Base-by-base conservation (phyloP, 2,329 filamentous ascomycete genomes). In the Eutypella sp. region DNA sequence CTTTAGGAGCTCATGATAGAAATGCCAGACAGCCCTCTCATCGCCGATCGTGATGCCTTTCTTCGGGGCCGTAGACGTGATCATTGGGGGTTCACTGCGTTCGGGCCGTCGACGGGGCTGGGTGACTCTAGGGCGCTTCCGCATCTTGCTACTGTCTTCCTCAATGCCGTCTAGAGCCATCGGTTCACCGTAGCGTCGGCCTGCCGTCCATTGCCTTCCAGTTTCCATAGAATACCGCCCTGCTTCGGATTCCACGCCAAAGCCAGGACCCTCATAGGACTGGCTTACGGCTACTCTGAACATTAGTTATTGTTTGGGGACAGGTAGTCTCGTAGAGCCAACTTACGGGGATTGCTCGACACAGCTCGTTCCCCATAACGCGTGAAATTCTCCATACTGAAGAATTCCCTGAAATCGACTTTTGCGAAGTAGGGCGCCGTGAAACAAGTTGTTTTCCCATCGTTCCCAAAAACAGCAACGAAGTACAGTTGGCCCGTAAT, bases 1-100 rank as follows among this genome's bases (percentile, higher is more conserved):
- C 51, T 78, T 79, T 59, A 89, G 81, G 1, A 80, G 69, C 34
- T 75, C 71, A 40, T 77, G 71, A 52, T 86, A 85, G 51, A 84
- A 83, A 8, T 70, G 70, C 66, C 75, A 76, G 2, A 86, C 70
- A 2, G 74, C 74, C 2, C 73, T 63, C 2, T 69, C 61, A 48
- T 85, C 74, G 18, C 75, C 72, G 39, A 86, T 75, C 34, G 65
- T 68, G 37, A 85, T 70, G 1, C 67, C 62, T 39, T 62, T 70
- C 44, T 68, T 74, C 0, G 68, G 59, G 2, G 67, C 60, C 4
- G 51, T 49, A 2, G 70, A 57, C 3, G 68, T 61, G 20, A 39
- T 39, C 36, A 44, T 69, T 65, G 3, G 69, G 63, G 2, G 64
- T 55, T 13, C 71, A 69, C 9, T 72, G 70, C 9, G 63, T 23